Conservation (phyloP, 2,329 filamentous ascomycete genomes). For the Pseudogymnoascus sp. region DNA sequence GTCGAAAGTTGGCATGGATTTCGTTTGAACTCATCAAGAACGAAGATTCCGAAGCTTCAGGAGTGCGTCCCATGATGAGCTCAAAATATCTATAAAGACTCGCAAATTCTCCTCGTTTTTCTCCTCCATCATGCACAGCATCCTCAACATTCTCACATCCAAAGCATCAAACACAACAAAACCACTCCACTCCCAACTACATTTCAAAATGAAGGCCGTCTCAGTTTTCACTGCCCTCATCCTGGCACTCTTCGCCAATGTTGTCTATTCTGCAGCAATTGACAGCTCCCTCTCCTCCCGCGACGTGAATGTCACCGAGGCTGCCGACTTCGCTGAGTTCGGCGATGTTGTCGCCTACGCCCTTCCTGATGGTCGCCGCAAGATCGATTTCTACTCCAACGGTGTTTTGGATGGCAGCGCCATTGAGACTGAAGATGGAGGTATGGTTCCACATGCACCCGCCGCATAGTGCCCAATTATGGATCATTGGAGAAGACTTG, state of each 20-base stretch:
- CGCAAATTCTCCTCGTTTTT: not conserved
- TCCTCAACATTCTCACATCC: not conserved
- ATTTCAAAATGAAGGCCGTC: not conserved
- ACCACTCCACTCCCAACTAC: not conserved
- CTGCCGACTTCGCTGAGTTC: slow-evolving; percentile 5
- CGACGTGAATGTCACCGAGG: not conserved
- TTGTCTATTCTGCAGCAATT: not conserved
- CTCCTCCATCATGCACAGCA: not conserved
- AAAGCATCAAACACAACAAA: not conserved
- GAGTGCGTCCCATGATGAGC: not conserved
- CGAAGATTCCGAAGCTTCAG: too few species aligned
- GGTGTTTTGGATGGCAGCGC: not conserved
- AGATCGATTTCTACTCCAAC: not conserved
- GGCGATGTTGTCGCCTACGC: slow-evolving; percentile 9
- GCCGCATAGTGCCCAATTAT: not conserved
- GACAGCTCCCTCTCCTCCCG: not conserved
- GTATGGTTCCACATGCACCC: not conserved
- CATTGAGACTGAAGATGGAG: slow-evolving; percentile 1
- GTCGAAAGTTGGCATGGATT: not conserved
- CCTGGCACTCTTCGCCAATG: not conserved
- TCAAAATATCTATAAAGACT: not conserved
- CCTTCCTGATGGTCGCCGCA: not conserved
- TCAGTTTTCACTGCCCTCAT: not conserved
- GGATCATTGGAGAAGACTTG: not conserved
- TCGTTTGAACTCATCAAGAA: not conserved